Base-by-base conservation (phyloP, 2,329 filamentous ascomycete genomes). In the Neurospora sp. region DNA sequence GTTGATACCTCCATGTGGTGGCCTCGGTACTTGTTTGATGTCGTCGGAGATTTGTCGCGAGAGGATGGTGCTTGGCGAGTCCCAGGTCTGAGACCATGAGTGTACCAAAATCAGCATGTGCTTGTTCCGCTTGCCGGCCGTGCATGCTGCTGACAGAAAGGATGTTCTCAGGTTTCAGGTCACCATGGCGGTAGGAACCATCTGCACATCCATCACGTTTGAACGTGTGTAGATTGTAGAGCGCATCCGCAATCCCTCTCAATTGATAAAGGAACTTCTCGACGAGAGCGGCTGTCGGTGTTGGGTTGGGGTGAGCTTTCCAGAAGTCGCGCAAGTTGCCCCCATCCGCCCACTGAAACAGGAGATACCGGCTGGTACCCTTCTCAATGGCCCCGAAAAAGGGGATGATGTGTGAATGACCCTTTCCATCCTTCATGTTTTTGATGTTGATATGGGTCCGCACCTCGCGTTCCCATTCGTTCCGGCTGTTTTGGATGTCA, bases 311-410 rank as follows among this genome's bases (percentile, higher is more conserved):
- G 9, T 38, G 36, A 3, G 8, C 2, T 38, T 38, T 38, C 68
- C 68, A 72, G 62, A 72, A 58, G 1, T 71, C 58, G 1, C 68
- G 66, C 7, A 73, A n/a, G 13, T 71, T 71, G 1, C 71, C 71
- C 3, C 69, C 69, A 8, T 71, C n/a, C 0, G 72, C 72, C 72
- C 69, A 72, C 2, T 58, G 69, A 11, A 72, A 73, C 38, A 73
- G 42, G 5, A 73, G 40, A 38, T 72, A 73, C 4, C 58, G 67
- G 1, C 58, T 43, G 1, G 19, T 8, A 3, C 17, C 71, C 46
- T 52, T 67, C 4, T 67, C 66, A 2, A 72, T 43, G 5, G 39
- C 68, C 0, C 62, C 42, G 2, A 67, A 67, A 13, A 52, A 67
- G 9, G 38, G 17, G 11, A 71, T 69, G 1, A 73, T 38, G 15